Conservation (phyloP, 352 stramenopile species). For the Phytophthora meadii region DNA sequence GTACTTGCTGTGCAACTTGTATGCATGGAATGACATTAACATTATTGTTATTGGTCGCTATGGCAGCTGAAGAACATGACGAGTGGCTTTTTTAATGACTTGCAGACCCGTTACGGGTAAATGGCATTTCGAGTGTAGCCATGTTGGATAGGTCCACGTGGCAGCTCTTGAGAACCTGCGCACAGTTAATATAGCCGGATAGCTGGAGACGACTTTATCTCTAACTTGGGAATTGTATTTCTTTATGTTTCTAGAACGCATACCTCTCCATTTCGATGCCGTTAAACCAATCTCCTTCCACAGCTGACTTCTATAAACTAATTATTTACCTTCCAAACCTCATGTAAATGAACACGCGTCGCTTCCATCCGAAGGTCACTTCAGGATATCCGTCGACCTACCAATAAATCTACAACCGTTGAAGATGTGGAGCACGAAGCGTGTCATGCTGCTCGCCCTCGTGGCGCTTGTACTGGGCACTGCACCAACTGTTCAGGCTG, state of each 20-base stretch:
- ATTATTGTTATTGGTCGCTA: constrained; percentile 3
- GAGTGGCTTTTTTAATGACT: constrained; percentile 87
- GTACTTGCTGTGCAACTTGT: constrained; percentile 27
- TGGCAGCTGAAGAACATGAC: constrained; percentile 90
- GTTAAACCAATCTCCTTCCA: constrained; percentile 2
- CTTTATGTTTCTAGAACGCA: background rate
- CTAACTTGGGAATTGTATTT: constrained; percentile 10
- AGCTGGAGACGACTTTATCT: background rate
- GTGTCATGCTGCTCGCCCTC: constrained; percentile 70
- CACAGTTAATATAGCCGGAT: constrained; percentile 41
- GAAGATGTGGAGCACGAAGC: constrained; percentile 67
- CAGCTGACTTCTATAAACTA: background rate
- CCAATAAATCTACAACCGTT: background rate
- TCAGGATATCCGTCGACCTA: constrained; percentile 27
- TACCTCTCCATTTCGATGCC: constrained; percentile 10
- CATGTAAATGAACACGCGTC: constrained; percentile 25
- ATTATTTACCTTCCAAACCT: constrained; percentile 8
- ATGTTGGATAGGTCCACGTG: constrained; percentile 38
- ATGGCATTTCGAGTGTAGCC: constrained; percentile 16
- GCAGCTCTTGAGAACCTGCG: constrained; percentile 23
- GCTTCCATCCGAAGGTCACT: constrained; percentile 30
- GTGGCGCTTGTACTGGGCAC: constrained; percentile 61
- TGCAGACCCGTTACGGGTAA: constrained; percentile 77
- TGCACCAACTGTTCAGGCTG: constrained; percentile 39
- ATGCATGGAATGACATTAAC: constrained; percentile 3